Evolutionary conservation across 192 early-diverging fungal species (phyloP).

Genomic region (Podila horticola): DNA sequence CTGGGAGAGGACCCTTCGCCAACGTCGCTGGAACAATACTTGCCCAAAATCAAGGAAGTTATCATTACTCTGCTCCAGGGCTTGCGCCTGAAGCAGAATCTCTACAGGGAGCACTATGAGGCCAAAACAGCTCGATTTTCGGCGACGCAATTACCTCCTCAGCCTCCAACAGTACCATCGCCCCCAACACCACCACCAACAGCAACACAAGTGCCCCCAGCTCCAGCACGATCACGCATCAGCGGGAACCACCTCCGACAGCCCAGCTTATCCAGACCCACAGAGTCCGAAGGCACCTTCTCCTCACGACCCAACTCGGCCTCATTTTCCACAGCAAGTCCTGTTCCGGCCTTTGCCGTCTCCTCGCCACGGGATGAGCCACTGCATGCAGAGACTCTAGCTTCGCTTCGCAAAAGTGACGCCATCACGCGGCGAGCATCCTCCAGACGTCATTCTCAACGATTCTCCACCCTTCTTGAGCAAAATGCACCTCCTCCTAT

Average conservation of each 20-base stretch:
- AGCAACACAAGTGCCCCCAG: slow-evolving; percentile 3
- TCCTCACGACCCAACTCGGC: not conserved
- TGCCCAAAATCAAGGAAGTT: slow-evolving; percentile 63
- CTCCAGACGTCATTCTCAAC: slow-evolving; percentile 43
- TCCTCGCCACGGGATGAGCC: slow-evolving; percentile 31
- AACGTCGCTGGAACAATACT: slow-evolving; percentile 55
- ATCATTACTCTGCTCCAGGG: slow-evolving; percentile 64
- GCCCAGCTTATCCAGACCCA: not conserved
- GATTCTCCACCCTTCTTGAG: slow-evolving; percentile 45
- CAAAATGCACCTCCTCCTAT: slow-evolving; percentile 37
- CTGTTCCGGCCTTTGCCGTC: slow-evolving; percentile 14
- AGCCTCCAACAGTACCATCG: not conserved
- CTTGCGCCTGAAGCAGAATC: slow-evolving; percentile 61
- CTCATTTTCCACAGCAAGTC: not conserved
- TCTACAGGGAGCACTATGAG: slow-evolving; percentile 50
- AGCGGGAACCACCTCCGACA: not conserved
- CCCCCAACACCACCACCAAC: not conserved
- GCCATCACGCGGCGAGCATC: slow-evolving; percentile 41
- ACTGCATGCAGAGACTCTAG: slow-evolving; percentile 39
- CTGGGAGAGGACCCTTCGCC: slow-evolving; percentile 55
- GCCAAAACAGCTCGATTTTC: slow-evolving; percentile 13
- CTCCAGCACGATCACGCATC: not conserved
- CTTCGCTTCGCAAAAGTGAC: slow-evolving; percentile 49
- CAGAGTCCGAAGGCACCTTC: not conserved
- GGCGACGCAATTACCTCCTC: not conserved